Evolutionary conservation across 768 basidiomycete species (phyloP), one percentile per base, ranked within the genome.

Genomic region (Lactarius quietus): DNA sequence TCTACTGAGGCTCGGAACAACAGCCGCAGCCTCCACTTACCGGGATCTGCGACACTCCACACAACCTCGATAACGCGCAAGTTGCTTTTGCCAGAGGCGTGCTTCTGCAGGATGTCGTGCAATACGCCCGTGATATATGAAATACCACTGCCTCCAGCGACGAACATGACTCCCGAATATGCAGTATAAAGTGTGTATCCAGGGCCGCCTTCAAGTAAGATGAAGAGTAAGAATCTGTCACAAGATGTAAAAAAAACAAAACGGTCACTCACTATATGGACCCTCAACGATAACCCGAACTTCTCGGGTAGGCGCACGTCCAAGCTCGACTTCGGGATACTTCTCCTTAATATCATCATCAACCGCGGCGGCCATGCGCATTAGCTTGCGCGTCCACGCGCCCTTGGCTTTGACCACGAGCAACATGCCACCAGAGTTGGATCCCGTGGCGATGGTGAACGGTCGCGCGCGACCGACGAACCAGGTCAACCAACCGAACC

Each of bases 61-160:
- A 86, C 75, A 36, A 87, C 76, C 63, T 84, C 82, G 68, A 86
- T 78, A 28, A 78, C 62, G 20, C 79, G 76, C 5, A 80, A 72
- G 57, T 78, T 75, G 43, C 80, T 78, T 23, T 68, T 67, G 61
- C 78, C 74, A 57, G 73, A 51, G 59, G 72, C 55, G 66, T 73
- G 75, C 63, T 76, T 74, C 69, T 74, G 73, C 52, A 86, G 71
- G n/a, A 88, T 74, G 67, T 87, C 84, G 35, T 82, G 79, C 7
- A 84, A 78, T 15, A 80, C 72, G 14, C 78, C 72, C 23, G 86
- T 77, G 4, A 79, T 77, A 70, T 84, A 85, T 0, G 87, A 82
- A 72, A 88, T 82, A 2, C 87, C 87, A 26, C 82, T 82, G 12
- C 87, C 87, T 12, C 85, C 86, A 7, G 82, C 83, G 48, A 86